Percentiles rank a stretch among this genome's conserved stretches.
phyloP scores from a whole-genome alignment of 768 basidiomycete species.

The Boletus coccyginus region DNA sequence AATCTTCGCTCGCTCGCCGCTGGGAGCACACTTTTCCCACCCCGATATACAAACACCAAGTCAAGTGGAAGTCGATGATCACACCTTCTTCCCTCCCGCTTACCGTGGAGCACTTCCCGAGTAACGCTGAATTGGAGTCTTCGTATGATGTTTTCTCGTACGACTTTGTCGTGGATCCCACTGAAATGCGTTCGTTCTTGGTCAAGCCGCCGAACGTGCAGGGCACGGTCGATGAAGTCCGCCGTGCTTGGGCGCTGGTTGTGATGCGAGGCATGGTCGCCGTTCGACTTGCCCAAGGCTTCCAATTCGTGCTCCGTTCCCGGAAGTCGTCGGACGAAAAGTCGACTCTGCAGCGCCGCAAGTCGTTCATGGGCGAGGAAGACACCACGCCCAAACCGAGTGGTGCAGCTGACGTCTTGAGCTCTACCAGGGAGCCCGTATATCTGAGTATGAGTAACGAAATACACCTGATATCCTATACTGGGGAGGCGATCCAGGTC shows the following conservation, averaged over 20 bases:
- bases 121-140: conserved; percentile 66
- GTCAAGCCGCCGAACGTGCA: conserved; percentile 59
- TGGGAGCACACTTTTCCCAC: conserved; percentile 88
- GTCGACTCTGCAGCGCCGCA: conserved; percentile 43
- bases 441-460: conserved; percentile 95
- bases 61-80: conserved; percentile 89
- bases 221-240: conserved; percentile 52
- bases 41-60: conserved; percentile 72
- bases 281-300: conserved; percentile 88
- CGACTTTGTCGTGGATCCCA: conserved; percentile 81
- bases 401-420: conserved; percentile 66
- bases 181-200: conserved; percentile 84
- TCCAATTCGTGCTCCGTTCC: conserved; percentile 80
- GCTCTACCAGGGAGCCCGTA: conserved; percentile 63
- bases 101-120: conserved; percentile 87
- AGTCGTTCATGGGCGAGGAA: conserved; percentile 58
- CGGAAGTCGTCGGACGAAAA: conserved; percentile 32
- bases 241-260: conserved; percentile 69
- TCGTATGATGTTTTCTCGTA: conserved; percentile 84
- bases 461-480: conserved; percentile 90
- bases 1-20: conserved; percentile 74
- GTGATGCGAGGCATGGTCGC: conserved; percentile 95
- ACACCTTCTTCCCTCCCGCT: conserved; percentile 88
- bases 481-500: conserved; percentile 87
- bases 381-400: conserved; percentile 50